These are phyloP conservation scores for Phyllosticta ampelicida DNA, from an alignment of 2,329 filamentous ascomycete genomes.

Conservation along the genomic window DNA sequence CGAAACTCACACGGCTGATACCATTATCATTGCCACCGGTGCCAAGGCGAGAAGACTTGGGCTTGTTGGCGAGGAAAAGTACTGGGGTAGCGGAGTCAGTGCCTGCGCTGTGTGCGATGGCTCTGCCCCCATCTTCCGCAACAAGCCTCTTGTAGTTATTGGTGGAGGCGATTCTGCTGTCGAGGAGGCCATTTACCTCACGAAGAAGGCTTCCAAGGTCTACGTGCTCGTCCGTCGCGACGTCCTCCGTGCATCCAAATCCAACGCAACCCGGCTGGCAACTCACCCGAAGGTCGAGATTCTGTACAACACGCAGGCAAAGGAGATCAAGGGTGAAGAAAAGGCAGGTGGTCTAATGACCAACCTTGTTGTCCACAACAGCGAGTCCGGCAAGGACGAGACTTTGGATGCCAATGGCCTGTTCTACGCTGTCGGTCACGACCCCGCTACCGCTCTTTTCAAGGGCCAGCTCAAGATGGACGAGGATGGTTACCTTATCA, in stretches of 20 bases:
- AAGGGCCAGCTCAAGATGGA: constrained; percentile 86
- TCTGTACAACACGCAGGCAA: constrained; percentile 69
- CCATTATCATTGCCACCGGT: constrained; percentile 88
- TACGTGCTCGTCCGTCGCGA: constrained; percentile 87
- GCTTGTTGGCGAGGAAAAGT: constrained; percentile 81
- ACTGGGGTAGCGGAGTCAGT: constrained; percentile 95
- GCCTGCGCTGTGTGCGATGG: constrained; percentile 97
- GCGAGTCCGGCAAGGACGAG: constrained; percentile 63
- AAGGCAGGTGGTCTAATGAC: constrained; percentile 71
- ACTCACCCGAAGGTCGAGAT: constrained; percentile 85
- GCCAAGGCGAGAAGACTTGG: constrained; percentile 78
- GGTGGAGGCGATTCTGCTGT: constrained; percentile 94
- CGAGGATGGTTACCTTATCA: constrained; percentile 81
- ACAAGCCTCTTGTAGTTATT: constrained; percentile 91
- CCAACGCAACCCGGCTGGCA: constrained; percentile 80
- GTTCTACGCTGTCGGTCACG: constrained; percentile 96
- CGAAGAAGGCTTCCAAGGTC: constrained; percentile 93
- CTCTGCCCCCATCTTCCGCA: constrained; percentile 91
- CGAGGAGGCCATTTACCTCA: constrained; percentile 94
- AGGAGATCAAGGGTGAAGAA: constrained; percentile 74
- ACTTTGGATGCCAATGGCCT: constrained; percentile 83
- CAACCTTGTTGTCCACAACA: constrained; percentile 73
- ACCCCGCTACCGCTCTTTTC: constrained; percentile 82
- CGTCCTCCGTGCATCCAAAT: constrained; percentile 74
- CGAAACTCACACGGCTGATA: constrained; percentile 72